Conservation (phyloP, 2,329 filamentous ascomycete genomes). For the Thielaviopsis euricoi region DNA sequence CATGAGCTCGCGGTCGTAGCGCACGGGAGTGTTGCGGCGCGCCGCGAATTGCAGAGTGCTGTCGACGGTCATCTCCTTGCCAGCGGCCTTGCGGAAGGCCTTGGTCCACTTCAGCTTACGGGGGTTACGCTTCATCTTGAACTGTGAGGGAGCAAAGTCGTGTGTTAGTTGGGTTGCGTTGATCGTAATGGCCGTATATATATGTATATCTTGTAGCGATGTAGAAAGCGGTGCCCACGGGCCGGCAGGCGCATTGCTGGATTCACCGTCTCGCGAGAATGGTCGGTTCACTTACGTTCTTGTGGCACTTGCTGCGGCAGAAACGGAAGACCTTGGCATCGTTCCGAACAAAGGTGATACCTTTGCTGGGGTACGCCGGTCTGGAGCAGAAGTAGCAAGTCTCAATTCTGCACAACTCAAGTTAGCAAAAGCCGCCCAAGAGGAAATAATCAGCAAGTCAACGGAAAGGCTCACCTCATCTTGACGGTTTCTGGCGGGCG, state of each 20-base stretch:
- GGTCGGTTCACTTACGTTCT: conserved; percentile 28
- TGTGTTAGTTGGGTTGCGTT: too few relatives aligned
- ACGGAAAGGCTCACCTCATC: conserved; percentile 13
- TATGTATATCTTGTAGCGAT: background rate
- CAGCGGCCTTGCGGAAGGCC: conserved; percentile 63
- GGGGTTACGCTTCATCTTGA: conserved; percentile 97
- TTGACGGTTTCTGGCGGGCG: conserved; percentile 5
- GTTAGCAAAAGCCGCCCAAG: background rate
- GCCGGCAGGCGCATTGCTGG: too few relatives aligned
- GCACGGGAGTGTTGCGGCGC: conserved; percentile 82
- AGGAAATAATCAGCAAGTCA: too few relatives aligned
- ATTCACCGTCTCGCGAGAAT: too few relatives aligned
- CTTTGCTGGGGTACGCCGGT: conserved; percentile 38
- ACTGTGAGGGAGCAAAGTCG: conserved; percentile 26
- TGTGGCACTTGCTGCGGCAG: conserved; percentile 43
- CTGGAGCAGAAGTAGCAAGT: conserved; percentile 30
- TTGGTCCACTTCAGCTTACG: conserved; percentile 97
- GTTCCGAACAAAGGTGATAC: conserved; percentile 35
- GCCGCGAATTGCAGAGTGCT: conserved; percentile 82
- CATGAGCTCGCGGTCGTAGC: conserved; percentile 89
- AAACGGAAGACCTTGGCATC: conserved; percentile 37
- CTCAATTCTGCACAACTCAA: conserved; percentile 22
- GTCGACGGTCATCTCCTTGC: conserved; percentile 86
- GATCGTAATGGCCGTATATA: too few relatives aligned
- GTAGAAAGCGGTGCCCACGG: too few relatives aligned